phyloP scores from a whole-genome alignment of 1,139 yeast genomes.

The Debaryomycetaceae sp. region DNA sequence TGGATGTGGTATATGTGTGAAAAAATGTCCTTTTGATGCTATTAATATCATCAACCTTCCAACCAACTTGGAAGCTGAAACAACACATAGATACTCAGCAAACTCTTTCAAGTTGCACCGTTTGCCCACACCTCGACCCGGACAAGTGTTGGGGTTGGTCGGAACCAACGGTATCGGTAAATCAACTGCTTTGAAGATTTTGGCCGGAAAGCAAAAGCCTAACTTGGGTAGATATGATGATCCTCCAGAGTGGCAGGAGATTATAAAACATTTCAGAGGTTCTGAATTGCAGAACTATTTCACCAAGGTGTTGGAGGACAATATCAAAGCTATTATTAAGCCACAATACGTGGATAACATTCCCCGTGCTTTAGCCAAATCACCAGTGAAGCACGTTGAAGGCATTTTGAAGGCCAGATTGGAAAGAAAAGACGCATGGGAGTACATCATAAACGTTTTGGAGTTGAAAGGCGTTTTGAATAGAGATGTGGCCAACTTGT shows the following conservation, averaged over 20 bases:
- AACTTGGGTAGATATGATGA: slow-evolving; percentile 89
- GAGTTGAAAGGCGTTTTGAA: slow-evolving; percentile 71
- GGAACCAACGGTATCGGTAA: slow-evolving; percentile 99
- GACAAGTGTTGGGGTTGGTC: slow-evolving; percentile 94
- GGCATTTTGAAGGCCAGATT: slow-evolving; percentile 72
- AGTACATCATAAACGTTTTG: slow-evolving; percentile 61
- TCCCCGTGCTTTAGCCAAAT: slow-evolving; percentile 87
- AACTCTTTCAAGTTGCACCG: slow-evolving; percentile 96
- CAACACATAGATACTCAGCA: slow-evolving; percentile 96
- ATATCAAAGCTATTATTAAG: slow-evolving; percentile 90
- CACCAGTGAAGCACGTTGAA: slow-evolving; percentile 84
- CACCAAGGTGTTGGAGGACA: slow-evolving; percentile 88
- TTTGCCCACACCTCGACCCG: slow-evolving; percentile 97
- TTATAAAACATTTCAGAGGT: slow-evolving; percentile 88
- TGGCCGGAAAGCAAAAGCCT: slow-evolving; percentile 98
- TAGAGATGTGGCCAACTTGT: slow-evolving; percentile 83
- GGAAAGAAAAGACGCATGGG: slow-evolving; percentile 61
- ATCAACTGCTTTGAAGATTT: slow-evolving; percentile 93
- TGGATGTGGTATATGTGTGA: slow-evolving; percentile 99
- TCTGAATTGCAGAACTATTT: slow-evolving; percentile 95
- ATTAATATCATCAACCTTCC: slow-evolving; percentile 93
- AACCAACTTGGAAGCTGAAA: slow-evolving; percentile 86
- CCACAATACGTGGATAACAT: slow-evolving; percentile 98
- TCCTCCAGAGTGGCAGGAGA: slow-evolving; percentile 98
- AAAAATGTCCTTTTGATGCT: slow-evolving; percentile 97